Evolutionary conservation across 805 yeast species (phyloP).

Genomic region (Schwanniomyces occidentalis): DNA sequence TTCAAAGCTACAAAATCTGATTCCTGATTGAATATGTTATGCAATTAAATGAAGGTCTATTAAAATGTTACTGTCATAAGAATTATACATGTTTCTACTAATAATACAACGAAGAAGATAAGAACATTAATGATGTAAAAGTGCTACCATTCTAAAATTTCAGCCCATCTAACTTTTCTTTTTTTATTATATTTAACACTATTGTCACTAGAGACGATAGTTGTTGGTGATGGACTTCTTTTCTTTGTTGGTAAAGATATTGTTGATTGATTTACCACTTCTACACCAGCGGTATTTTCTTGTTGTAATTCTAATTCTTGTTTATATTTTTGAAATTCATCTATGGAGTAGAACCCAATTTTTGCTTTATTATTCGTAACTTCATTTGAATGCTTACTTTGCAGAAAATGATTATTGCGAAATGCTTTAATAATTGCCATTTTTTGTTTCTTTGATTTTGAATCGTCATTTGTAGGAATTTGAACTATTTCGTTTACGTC

Average conservation of each 20-base stretch:
- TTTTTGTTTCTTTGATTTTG: constrained; percentile 20
- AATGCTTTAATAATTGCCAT: constrained; percentile 44
- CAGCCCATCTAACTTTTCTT: constrained; percentile 32
- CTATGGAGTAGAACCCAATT: constrained; percentile 31
- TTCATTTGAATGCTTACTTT: too few relatives aligned
- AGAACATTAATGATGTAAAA: neutral
- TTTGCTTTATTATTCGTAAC: constrained; percentile 2
- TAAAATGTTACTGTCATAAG: too few relatives aligned
- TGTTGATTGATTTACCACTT: constrained; percentile 17
- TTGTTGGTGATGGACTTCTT: neutral
- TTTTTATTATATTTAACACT: constrained; percentile 1
- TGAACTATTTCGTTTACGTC: constrained; percentile 57
- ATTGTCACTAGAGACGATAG: too few relatives aligned
- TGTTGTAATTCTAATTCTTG: constrained; percentile 9
- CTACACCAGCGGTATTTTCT: constrained; percentile 18
- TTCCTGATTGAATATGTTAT: too few relatives aligned
- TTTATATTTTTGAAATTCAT: constrained; percentile 25
- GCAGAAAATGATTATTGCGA: constrained; percentile 13
- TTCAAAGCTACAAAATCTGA: neutral
- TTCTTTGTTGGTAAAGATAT: neutral
- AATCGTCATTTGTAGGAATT: constrained; percentile 49
- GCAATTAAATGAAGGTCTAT: too few relatives aligned
- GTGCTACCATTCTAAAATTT: constrained; percentile 35
- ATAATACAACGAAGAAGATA: too few relatives aligned
- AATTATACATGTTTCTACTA: too few relatives aligned